Conservation (phyloP, 352 stramenopile genomes). For the Globisporangium carolinianum region DNA sequence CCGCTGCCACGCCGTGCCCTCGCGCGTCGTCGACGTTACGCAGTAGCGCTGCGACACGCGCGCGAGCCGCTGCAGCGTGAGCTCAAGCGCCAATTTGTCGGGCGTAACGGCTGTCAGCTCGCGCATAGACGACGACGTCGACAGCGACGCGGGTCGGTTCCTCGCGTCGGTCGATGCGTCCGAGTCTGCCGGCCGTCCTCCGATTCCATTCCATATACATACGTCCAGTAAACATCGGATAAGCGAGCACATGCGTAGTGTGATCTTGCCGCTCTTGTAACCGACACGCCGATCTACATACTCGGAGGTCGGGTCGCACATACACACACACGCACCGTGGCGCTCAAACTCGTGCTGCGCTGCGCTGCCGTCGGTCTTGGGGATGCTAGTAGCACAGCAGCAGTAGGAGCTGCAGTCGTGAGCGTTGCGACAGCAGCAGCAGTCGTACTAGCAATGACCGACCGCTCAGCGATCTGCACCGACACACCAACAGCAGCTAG, state of each 20-base stretch:
- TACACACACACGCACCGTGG: no score
- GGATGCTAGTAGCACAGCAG: no score
- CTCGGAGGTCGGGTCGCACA: no score
- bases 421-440: not conserved
- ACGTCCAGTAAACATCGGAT: no score
- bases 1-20: slow-evolving; percentile 20
- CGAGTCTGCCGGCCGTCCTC: not conserved
- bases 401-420: no score
- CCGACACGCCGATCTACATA: no score
- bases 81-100: slow-evolving; percentile 4
- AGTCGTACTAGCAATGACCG: not conserved
- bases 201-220: no score
- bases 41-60: slow-evolving; percentile 29
- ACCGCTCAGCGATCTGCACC: not conserved
- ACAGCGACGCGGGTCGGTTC: not conserved
- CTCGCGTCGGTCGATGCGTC: not conserved
- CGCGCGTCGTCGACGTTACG: slow-evolving; percentile 26
- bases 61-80: slow-evolving; percentile 17
- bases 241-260: no score
- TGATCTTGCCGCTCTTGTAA: no score
- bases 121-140: not conserved
- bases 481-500: not conserved
- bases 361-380: no score
- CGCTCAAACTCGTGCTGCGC: no score
- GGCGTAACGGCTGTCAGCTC: not conserved